phyloP scores from a whole-genome alignment of 129 eudicot genomes.

The Deinandra increscens region DNA sequence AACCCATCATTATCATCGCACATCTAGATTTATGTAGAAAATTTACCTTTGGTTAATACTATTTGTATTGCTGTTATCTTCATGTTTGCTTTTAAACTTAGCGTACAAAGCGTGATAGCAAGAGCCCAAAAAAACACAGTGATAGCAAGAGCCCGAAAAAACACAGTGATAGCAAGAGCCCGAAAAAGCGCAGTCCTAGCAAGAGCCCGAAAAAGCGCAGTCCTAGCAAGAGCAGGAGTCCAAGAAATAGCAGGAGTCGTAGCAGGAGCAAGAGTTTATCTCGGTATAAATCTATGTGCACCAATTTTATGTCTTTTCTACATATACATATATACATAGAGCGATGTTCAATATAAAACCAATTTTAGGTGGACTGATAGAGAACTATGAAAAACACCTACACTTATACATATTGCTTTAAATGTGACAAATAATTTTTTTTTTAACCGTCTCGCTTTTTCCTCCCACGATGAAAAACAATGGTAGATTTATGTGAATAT shows the following conservation, averaged over 20 bases:
- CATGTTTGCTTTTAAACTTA: conserved; percentile 26
- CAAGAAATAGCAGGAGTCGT: conserved; percentile 53
- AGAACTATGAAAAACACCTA: neutral
- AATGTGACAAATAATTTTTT: neutral
- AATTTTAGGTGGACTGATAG: too few species aligned
- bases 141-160: conserved; percentile 67
- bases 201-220: conserved; percentile 67
- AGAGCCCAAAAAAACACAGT: conserved; percentile 64
- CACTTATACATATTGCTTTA: neutral
- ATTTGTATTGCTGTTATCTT: conserved; percentile 12
- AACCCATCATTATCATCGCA: neutral
- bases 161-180: conserved; percentile 48
- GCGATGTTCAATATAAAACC: neutral
- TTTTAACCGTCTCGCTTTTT: too few species aligned
- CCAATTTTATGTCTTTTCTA: neutral
- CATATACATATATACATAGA: neutral
- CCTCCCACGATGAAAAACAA: too few species aligned
- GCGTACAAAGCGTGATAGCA: conserved; percentile 61
- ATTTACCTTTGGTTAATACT: neutral
- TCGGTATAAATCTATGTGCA: conserved; percentile 30
- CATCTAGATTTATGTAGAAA: neutral
- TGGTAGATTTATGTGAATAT: too few species aligned
- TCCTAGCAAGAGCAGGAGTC: conserved; percentile 54
- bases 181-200: too few species aligned
- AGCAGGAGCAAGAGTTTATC: conserved; percentile 80